These are phyloP conservation scores for Fusarium sarcochroum DNA, from an alignment of 2,329 filamentous ascomycete species.

Conservation along the genomic window DNA sequence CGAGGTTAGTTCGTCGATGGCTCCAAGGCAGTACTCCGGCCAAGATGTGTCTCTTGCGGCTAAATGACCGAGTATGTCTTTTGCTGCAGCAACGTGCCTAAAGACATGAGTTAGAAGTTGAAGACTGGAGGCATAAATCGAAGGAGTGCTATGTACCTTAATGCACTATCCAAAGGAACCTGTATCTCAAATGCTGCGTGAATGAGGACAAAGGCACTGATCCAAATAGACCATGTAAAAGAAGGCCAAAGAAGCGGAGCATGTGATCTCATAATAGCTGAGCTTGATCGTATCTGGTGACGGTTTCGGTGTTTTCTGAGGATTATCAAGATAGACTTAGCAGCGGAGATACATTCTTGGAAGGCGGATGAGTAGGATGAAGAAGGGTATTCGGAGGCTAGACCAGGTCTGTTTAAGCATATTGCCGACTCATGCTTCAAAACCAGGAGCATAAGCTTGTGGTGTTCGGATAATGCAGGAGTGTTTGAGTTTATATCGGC, in stretches of 20 bases:
- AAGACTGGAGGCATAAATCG: fast-evolving
- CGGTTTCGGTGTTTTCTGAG: constrained; percentile 51
- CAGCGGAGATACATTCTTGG: constrained; percentile 66
- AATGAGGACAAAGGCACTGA: constrained; percentile 65
- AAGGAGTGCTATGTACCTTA: constrained; percentile 52
- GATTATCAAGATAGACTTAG: constrained; percentile 61
- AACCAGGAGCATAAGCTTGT: constrained; percentile 59
- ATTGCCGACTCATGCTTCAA: constrained; percentile 66
- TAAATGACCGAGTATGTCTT: constrained; percentile 47
- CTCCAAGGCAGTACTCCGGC: constrained; percentile 53
- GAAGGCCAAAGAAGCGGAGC: constrained; percentile 63
- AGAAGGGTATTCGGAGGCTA: constrained; percentile 60
- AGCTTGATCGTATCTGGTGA: constrained; percentile 25
- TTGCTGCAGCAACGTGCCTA: constrained; percentile 51
- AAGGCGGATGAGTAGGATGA: constrained; percentile 63
- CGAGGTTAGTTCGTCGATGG: constrained; percentile 51
- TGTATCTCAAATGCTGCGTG: constrained; percentile 64
- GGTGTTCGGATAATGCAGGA: constrained; percentile 50
- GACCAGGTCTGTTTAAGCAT: constrained; percentile 64
- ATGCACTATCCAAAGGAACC: constrained; percentile 54
- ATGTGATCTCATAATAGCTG: constrained; percentile 16
- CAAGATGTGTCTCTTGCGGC: constrained; percentile 52
- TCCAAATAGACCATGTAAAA: constrained; percentile 68
- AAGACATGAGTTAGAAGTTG: not conserved
- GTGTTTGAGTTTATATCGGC: constrained; percentile 5